Conservation (phyloP, 768 basidiomycete genomes). For the Plicaturopsis crispa region DNA sequence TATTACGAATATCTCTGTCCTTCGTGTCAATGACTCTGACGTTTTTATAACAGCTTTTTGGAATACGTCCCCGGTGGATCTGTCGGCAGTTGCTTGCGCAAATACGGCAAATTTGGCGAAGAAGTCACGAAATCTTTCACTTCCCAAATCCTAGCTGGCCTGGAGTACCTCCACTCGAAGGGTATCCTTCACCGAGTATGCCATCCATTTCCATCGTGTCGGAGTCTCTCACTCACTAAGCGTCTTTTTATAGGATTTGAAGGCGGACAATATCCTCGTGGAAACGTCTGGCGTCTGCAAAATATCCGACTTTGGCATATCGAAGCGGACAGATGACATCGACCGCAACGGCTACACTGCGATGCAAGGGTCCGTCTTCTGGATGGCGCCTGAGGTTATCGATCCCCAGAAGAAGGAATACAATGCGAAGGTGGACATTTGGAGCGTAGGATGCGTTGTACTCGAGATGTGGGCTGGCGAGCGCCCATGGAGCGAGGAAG, state of each 20-base stretch:
- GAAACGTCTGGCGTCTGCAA: conserved; percentile 91
- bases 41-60: conserved; percentile 74
- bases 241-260: conserved; percentile 62
- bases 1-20: neutral
- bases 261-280: conserved; percentile 97
- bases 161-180: conserved; percentile 88
- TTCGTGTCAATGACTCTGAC: conserved; percentile 4
- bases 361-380: conserved; percentile 97
- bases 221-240: neutral
- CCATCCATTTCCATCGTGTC: conserved; percentile 6
- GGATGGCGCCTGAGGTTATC: conserved; percentile 98
- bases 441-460: conserved; percentile 98
- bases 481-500: conserved; percentile 89
- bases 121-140: conserved; percentile 91
- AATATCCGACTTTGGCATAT: conserved; percentile 98
- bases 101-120: conserved; percentile 90
- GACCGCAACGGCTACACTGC: conserved; percentile 81
- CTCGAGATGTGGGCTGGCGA: conserved; percentile 99
- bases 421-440: conserved; percentile 96
- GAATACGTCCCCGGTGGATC: conserved; percentile 99
- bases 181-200: conserved; percentile 88
- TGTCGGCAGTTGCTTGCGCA: conserved; percentile 81
- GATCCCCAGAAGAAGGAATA: conserved; percentile 86
- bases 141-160: conserved; percentile 80
- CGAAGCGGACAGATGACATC: conserved; percentile 88